These are phyloP conservation scores for Malus fusca DNA, from an alignment of 306 rosid genomes.

Conservation along the genomic window DNA sequence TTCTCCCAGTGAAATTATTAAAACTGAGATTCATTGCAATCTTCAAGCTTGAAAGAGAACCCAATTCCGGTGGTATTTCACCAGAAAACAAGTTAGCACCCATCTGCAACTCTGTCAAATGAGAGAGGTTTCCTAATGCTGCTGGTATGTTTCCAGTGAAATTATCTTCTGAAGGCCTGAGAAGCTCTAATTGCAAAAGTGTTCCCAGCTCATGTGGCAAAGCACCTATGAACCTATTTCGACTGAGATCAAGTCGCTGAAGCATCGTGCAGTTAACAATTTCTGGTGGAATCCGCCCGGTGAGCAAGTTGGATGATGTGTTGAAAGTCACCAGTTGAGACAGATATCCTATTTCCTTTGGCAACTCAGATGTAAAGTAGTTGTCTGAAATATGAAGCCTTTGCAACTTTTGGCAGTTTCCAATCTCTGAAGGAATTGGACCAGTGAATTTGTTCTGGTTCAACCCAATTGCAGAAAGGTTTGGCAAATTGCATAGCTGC, in stretches of 20 bases:
- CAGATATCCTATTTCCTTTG: slow-evolving; percentile 76
- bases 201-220: slow-evolving; percentile 75
- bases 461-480: slow-evolving; percentile 66
- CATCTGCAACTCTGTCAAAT: slow-evolving; percentile 78
- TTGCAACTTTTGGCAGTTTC: slow-evolving; percentile 62
- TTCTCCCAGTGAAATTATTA: slow-evolving; percentile 66
- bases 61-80: slow-evolving; percentile 71
- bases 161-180: slow-evolving; percentile 62
- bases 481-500: slow-evolving; percentile 60
- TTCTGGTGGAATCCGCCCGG: slow-evolving; percentile 54
- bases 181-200: slow-evolving; percentile 75
- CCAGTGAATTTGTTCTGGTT: slow-evolving; percentile 74
- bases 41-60: slow-evolving; percentile 76
- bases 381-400: slow-evolving; percentile 85
- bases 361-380: slow-evolving; percentile 61
- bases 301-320: slow-evolving; percentile 66
- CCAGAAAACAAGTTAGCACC: slow-evolving; percentile 66
- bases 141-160: slow-evolving; percentile 68
- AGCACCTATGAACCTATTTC: slow-evolving; percentile 47
- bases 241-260: slow-evolving; percentile 87
- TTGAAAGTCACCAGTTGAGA: slow-evolving; percentile 80
- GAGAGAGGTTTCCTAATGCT: slow-evolving; percentile 60
- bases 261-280: slow-evolving; percentile 64
- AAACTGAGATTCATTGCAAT: slow-evolving; percentile 85
- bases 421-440: slow-evolving; percentile 56